Evolutionary conservation across 2,329 filamentous ascomycete species (phyloP).

Genomic region (Penicillium freii): DNA sequence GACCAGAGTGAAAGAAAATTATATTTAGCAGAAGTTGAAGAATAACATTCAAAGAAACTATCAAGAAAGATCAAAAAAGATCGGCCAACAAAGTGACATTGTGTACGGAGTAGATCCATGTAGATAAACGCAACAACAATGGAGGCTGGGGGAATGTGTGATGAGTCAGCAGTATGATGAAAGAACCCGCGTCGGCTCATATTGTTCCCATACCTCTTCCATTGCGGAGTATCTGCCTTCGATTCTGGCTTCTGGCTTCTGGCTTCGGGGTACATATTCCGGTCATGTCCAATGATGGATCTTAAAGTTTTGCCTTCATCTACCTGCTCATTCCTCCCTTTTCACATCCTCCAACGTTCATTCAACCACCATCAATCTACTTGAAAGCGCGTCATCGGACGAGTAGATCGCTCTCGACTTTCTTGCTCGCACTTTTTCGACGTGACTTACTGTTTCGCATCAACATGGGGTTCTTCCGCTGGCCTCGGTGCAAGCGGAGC

Average conservation of each 20-base stretch:
- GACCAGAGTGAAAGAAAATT: neutral
- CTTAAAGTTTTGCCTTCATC: constrained; percentile 1
- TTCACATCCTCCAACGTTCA: neutral
- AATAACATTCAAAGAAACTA: neutral
- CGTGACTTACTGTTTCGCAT: neutral
- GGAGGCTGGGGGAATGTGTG: neutral
- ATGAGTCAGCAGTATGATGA: constrained; percentile 11
- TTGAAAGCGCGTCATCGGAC: constrained; percentile 10
- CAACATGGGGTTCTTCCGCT: constrained; percentile 8
- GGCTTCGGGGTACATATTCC: constrained; percentile 1
- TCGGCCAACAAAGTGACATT: neutral
- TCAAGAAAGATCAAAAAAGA: neutral
- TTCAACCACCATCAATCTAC: neutral
- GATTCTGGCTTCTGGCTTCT: neutral
- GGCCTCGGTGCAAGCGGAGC: constrained; percentile 7
- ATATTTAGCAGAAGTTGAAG: neutral
- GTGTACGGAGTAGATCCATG: no score
- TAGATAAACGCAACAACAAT: neutral
- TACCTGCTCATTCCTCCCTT: neutral
- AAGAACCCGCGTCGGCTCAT: constrained; percentile 5
- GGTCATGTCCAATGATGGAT: constrained; percentile 17
- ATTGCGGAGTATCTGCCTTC: neutral
- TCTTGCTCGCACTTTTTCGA: neutral
- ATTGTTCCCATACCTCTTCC: constrained; percentile 7
- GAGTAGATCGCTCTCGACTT: neutral